Evolutionary conservation across 2,329 filamentous ascomycete genomes (phyloP).

Genomic region (Calonectria pseudoturangicola): DNA sequence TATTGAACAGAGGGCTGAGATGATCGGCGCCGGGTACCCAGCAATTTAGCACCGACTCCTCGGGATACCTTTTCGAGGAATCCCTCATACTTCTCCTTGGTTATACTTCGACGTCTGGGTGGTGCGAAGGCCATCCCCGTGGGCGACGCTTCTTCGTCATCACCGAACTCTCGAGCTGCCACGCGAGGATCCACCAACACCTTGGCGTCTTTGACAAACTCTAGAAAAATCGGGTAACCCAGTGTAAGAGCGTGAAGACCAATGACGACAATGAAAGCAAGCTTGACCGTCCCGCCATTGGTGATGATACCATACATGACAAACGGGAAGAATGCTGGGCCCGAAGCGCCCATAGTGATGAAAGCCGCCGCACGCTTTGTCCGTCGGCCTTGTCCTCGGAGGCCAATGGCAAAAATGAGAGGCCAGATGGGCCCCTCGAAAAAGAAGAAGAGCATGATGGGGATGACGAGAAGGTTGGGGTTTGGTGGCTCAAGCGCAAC

Average conservation of each 20-base stretch:
- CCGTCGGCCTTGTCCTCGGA: slow-evolving; percentile 86
- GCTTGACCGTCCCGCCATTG: slow-evolving; percentile 75
- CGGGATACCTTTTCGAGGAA: slow-evolving; percentile 54
- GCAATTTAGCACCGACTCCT: slow-evolving; percentile 52
- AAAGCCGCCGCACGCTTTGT: slow-evolving; percentile 87
- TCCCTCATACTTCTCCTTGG: slow-evolving; percentile 45
- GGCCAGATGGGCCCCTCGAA: slow-evolving; percentile 90
- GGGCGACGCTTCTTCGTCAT: slow-evolving; percentile 49
- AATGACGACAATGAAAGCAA: slow-evolving; percentile 79
- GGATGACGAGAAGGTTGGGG: slow-evolving; percentile 72
- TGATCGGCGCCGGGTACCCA: slow-evolving; percentile 54
- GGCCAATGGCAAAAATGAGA: slow-evolving; percentile 85
- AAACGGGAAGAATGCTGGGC: slow-evolving; percentile 84
- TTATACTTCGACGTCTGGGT: slow-evolving; percentile 42
- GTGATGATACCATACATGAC: slow-evolving; percentile 81
- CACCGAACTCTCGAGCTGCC: slow-evolving; percentile 46
- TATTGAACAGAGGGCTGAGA: slow-evolving; percentile 58
- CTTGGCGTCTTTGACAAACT: slow-evolving; percentile 67
- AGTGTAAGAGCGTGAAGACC: slow-evolving; percentile 68
- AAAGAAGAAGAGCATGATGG: slow-evolving; percentile 83
- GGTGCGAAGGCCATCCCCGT: slow-evolving; percentile 42
- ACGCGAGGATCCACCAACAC: slow-evolving; percentile 63
- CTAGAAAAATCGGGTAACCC: slow-evolving; percentile 70
- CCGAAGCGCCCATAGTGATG: slow-evolving; percentile 84
- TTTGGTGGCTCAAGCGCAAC: slow-evolving; percentile 66